These are phyloP conservation scores for Glonium stellatum DNA, from an alignment of 495 filamentous ascomycete species.

Conservation along the genomic window DNA sequence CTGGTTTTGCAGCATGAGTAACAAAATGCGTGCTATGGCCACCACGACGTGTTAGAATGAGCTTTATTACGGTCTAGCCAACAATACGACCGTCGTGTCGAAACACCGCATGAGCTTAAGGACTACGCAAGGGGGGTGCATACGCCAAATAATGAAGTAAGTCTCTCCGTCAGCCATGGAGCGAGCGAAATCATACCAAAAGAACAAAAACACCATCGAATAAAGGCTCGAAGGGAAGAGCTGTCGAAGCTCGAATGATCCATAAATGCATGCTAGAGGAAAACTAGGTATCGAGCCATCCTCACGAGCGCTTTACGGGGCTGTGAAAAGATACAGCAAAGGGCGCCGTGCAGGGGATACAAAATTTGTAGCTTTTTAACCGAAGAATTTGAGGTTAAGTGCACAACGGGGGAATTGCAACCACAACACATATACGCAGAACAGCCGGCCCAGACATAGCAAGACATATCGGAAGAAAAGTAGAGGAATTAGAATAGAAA, in stretches of 20 bases:
- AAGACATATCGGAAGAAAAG: conserved; percentile 10
- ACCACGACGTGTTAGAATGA: neutral
- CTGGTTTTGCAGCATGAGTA: too few relatives aligned
- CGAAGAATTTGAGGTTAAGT: neutral
- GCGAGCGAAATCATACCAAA: neutral
- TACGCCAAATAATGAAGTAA: neutral
- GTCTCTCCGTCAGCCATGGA: neutral
- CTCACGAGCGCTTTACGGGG: neutral
- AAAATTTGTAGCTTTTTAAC: neutral
- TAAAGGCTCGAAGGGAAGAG: neutral
- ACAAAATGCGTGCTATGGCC: neutral
- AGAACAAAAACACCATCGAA: neutral
- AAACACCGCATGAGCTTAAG: neutral
- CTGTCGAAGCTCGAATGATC: neutral
- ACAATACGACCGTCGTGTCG: neutral
- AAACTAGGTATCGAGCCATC: neutral
- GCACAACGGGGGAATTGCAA: neutral
- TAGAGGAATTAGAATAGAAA: neutral
- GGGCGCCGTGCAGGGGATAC: neutral
- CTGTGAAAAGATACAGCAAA: neutral
- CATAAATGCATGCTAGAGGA: conserved; percentile 7
- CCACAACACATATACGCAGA: neutral
- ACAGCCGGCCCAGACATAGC: conserved; percentile 4
- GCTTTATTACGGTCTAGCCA: neutral
- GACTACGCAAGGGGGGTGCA: neutral